Base-by-base conservation (phyloP, 306 rosid genomes). In the Prunus mume region DNA sequence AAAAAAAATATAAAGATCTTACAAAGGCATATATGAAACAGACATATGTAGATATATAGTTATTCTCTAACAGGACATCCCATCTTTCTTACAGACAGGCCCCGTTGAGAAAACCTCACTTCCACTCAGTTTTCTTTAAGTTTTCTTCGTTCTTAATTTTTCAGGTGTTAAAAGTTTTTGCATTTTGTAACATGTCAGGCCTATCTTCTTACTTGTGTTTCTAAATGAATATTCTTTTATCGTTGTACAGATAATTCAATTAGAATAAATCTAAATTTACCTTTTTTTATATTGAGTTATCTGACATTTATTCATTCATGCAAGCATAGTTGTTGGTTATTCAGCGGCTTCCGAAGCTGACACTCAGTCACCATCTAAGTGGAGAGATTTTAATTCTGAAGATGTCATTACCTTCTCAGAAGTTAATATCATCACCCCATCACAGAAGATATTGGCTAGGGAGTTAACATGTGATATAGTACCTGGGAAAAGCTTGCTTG, bases 391-490 rank as follows among this genome's bases (percentile, higher is more conserved):
- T 77, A 79, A 65, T 68, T 85, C 89, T 56, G 82, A 81, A 76
- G 93, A 90, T 69, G 81, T 73, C 75, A 95, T 95, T 81, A 82
- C 91, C 71, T 92, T 95, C 83, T 92, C 91, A 43, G 85, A 89
- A 82, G 99, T 90, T 72, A 89, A 90, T 79, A 89, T 95, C 62
- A 73, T 95, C 69, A 92, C 96, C 81, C 99, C 99, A 18, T n/a
- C 91, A 61, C 93, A 89, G 85, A 95, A 92, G 85, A 78, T 89
- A 88, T 85, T 95, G 88, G 99, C 99, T 76, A 84, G 93, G 86
- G 81, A 89, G 86, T 84, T 95, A 88, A 89, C 87, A 32, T 95
- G 91, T 88, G 96, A 88, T 78, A 79, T 95, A 75, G 82, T 75
- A 79, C 90, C 82, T 28, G 92, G 89, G 79, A 71, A 88, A 77